phyloP scores from a whole-genome alignment of 1,284 basidiomycete species.

The Apiotrichum gamsii region DNA sequence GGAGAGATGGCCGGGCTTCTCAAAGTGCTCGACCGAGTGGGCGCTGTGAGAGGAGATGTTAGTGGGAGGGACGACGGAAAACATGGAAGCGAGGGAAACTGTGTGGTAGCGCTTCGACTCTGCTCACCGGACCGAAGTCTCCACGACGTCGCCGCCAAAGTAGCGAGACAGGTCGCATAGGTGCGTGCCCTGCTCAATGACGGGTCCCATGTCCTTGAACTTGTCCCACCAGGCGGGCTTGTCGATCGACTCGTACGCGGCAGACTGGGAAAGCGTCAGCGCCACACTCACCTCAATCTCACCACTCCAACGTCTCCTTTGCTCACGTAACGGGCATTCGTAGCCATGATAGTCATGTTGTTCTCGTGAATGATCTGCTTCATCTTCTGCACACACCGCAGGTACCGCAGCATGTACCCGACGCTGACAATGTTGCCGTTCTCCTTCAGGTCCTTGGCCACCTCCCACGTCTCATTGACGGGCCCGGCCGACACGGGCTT shows the following conservation, averaged over 20 bases:
- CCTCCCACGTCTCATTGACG: constrained; percentile 53
- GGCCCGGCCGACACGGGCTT: constrained; percentile 55
- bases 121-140: constrained; percentile 60
- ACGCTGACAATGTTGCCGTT: constrained; percentile 77
- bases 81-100: no score
- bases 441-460: constrained; percentile 63
- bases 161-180: constrained; percentile 70
- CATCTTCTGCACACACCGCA: constrained; percentile 95
- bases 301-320: neutral
- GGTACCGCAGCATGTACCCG: constrained; percentile 86
- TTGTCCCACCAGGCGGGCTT: constrained; percentile 99
- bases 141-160: constrained; percentile 95
- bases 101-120: no score
- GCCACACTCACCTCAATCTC: no score
- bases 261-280: constrained; percentile 48
- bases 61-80: no score
- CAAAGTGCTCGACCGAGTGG: constrained; percentile 85
- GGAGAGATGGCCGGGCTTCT: constrained; percentile 76
- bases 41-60: no score
- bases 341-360: constrained; percentile 93
- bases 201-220: constrained; percentile 67
- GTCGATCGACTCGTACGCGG: constrained; percentile 81
- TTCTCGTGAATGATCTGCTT: constrained; percentile 94
- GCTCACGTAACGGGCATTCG: constrained; percentile 83
- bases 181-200: constrained; percentile 94